A percentile compares a stretch with the other conserved stretches of the same genome.
Conservation (phyloP, 805 yeast species). For the Henningerozyma blattae region DNA sequence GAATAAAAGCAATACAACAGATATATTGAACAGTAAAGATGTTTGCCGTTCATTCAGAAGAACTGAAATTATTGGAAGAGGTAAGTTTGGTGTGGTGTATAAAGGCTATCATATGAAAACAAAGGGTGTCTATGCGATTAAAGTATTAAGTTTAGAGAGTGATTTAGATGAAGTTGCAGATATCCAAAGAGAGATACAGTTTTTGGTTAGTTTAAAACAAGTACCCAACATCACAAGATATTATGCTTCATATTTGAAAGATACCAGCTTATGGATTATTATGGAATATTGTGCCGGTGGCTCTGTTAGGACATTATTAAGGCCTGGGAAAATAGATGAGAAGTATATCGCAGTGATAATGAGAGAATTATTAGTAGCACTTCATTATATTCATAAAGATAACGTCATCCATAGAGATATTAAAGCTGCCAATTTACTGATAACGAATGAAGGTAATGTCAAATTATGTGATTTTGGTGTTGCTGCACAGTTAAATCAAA, state of each 20-base stretch:
- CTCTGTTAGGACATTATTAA: conserved; percentile 69
- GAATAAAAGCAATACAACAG: neutral
- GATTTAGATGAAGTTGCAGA: conserved; percentile 90
- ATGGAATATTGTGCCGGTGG: conserved; percentile 99
- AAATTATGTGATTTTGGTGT: conserved; percentile 97
- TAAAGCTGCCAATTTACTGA: conserved; percentile 90
- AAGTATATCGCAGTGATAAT: conserved; percentile 70
- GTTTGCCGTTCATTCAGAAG: conserved; percentile 46
- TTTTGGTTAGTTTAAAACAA: conserved; percentile 67
- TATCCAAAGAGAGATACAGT: conserved; percentile 85
- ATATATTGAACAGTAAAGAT: conserved; percentile 8
- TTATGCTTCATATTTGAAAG: conserved; percentile 77
- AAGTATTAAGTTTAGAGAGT: conserved; percentile 83
- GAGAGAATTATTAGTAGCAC: conserved; percentile 68
- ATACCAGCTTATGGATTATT: conserved; percentile 90
- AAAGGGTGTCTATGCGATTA: conserved; percentile 78
- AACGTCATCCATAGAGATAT: conserved; percentile 95
- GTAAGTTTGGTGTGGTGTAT: conserved; percentile 94
- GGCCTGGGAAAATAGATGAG: conserved; percentile 85
- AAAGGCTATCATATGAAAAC: conserved; percentile 67
- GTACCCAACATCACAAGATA: conserved; percentile 91
- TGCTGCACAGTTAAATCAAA: conserved; percentile 80
- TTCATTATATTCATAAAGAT: conserved; percentile 69
- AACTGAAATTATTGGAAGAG: conserved; percentile 87
- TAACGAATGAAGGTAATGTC: conserved; percentile 80